These are phyloP conservation scores for Elongisporangium prolatum DNA, from an alignment of 352 stramenopile species.

Conservation along the genomic window DNA sequence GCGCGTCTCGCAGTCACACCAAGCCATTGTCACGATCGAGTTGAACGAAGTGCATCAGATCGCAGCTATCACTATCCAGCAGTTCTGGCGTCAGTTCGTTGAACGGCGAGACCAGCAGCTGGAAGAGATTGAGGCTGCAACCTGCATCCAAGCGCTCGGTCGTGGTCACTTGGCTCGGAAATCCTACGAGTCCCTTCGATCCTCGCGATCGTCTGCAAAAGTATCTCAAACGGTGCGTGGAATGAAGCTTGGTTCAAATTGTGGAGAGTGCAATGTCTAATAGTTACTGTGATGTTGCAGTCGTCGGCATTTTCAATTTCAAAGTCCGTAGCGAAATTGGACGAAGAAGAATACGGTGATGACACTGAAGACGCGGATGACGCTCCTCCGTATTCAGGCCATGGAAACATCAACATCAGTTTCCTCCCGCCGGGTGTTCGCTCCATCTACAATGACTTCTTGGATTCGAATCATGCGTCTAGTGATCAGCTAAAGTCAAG, in stretches of 20 bases:
- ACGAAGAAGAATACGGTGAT: constrained; percentile 4
- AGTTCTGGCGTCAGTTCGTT: constrained; percentile 28
- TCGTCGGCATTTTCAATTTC: constrained; percentile 30
- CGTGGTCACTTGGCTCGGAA: constrained; percentile 50
- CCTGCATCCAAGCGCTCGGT: constrained; percentile 63
- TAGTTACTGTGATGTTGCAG: constrained; percentile 9
- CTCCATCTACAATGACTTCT: constrained; percentile 23
- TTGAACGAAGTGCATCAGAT: constrained; percentile 42
- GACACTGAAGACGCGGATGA: constrained; percentile 2
- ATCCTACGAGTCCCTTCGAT: constrained; percentile 36
- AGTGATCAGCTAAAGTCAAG: constrained; percentile 6
- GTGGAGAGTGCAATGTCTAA: constrained; percentile 4
- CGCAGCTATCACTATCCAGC: constrained; percentile 47
- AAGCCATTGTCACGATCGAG: constrained; percentile 27
- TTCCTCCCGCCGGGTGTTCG: constrained; percentile 35
- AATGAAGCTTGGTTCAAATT: not conserved
- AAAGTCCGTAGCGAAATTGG: constrained; percentile 10
- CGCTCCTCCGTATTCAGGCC: not conserved
- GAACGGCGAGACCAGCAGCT: constrained; percentile 15
- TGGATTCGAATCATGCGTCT: constrained; percentile 3
- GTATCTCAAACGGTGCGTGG: constrained; percentile 13
- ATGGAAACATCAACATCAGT: constrained; percentile 22
- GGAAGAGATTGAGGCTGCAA: constrained; percentile 50
- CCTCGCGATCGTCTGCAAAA: constrained; percentile 14
- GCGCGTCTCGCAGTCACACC: constrained; percentile 15